Conservation (phyloP, 2,329 filamentous ascomycete species). For the Fonsecaea pugnacius region DNA sequence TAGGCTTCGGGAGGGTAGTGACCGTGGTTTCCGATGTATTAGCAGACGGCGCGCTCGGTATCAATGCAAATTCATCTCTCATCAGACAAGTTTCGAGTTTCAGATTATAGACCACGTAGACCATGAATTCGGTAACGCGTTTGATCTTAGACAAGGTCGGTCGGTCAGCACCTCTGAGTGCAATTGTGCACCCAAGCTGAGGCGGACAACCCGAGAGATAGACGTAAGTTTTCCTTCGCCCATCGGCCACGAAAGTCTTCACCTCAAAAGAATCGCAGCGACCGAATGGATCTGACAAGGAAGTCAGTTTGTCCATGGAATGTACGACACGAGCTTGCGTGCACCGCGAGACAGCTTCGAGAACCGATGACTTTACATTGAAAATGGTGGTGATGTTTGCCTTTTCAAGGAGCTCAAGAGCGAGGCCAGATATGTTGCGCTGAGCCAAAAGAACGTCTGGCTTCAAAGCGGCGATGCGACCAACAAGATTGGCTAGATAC, state of each 20-base stretch:
- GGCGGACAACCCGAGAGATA: slow-evolving; percentile 89
- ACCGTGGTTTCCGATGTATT: slow-evolving; percentile 14
- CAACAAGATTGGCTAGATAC: slow-evolving; percentile 87
- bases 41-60: slow-evolving; percentile 55
- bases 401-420: slow-evolving; percentile 83
- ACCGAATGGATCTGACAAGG: slow-evolving; percentile 74
- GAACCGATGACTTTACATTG: slow-evolving; percentile 94
- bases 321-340: slow-evolving; percentile 91
- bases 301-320: slow-evolving; percentile 89
- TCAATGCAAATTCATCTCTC: slow-evolving; percentile 86
- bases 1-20: slow-evolving; percentile 4
- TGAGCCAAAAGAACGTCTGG: slow-evolving; percentile 90
- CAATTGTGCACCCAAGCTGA: slow-evolving; percentile 92
- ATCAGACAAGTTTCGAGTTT: slow-evolving; percentile 94
- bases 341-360: slow-evolving; percentile 91
- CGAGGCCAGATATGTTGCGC: slow-evolving; percentile 87
- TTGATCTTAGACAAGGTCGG: slow-evolving; percentile 78
- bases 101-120: slow-evolving; percentile 97
- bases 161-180: slow-evolving; percentile 78
- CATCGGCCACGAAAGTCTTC: slow-evolving; percentile 87
- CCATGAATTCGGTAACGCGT: slow-evolving; percentile 96
- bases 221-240: slow-evolving; percentile 90
- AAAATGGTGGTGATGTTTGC: slow-evolving; percentile 91
- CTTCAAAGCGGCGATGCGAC: slow-evolving; percentile 81
- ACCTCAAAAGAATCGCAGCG: slow-evolving; percentile 88